These are phyloP conservation scores for Alliaria petiolata DNA, from an alignment of 345 rosid genomes.

Conservation along the genomic window DNA sequence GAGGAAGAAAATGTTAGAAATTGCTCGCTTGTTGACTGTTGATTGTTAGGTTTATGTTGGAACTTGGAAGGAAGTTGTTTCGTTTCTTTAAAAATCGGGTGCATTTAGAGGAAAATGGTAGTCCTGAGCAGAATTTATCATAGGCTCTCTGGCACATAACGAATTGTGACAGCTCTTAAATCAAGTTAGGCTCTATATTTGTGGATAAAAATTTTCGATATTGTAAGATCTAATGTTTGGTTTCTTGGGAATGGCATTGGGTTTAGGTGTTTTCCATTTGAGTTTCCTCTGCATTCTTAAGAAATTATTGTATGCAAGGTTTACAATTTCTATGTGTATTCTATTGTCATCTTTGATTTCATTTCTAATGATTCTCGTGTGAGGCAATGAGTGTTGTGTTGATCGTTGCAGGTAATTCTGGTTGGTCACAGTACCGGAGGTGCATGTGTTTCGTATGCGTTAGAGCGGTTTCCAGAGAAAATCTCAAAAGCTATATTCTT, in stretches of 20 bases:
- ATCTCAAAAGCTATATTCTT: slow-evolving; percentile 74
- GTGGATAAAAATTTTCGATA: not conserved
- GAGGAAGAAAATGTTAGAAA: slow-evolving; percentile 73
- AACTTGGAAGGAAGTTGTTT: not conserved
- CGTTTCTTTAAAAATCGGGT: not conserved
- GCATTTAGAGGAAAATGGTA: not conserved
- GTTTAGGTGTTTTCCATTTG: not conserved
- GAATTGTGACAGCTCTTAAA: not conserved
- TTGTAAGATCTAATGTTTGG: not conserved
- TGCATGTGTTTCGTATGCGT: slow-evolving; percentile 75
- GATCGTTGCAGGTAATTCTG: slow-evolving; percentile 61
- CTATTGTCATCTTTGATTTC: too few species aligned
- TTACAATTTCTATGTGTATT: not conserved
- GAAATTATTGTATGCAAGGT: not conserved
- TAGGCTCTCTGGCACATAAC: not conserved
- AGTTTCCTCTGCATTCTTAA: not conserved
- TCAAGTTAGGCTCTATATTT: not conserved
- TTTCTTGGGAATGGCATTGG: not conserved
- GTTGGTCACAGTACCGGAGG: slow-evolving; percentile 90
- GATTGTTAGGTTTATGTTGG: not conserved
- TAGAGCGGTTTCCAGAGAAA: slow-evolving; percentile 71
- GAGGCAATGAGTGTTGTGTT: not conserved
- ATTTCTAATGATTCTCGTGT: too few species aligned
- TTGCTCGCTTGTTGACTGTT: not conserved
- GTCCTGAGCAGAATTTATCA: too few species aligned